Evolutionary conservation across 1,284 basidiomycete species (phyloP).

Genomic region (Boletus calvinii): DNA sequence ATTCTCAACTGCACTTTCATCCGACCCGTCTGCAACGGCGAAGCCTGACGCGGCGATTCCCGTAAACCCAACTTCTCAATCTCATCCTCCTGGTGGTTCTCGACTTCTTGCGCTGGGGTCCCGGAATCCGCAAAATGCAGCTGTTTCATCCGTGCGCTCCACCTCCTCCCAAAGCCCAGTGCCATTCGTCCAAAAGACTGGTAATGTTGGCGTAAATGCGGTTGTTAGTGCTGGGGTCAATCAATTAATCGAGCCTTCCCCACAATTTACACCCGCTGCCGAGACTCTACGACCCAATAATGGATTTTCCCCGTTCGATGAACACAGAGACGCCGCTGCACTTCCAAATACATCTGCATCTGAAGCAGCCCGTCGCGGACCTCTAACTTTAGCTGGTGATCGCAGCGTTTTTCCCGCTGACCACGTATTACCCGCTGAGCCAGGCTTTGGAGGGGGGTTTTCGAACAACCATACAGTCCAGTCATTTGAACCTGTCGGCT

Average conservation of each 20-base stretch:
- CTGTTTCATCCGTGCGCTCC: conserved; percentile 18
- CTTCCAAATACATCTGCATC: conserved; percentile 25
- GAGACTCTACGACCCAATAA: conserved; percentile 32
- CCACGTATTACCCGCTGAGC: conserved; percentile 23
- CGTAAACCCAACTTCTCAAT: conserved; percentile 32
- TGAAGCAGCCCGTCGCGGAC: conserved; percentile 39
- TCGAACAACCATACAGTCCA: conserved; percentile 23
- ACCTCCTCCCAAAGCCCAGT: conserved; percentile 23
- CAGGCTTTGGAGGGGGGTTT: conserved; percentile 18
- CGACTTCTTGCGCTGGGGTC: conserved; percentile 67
- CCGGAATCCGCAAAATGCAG: conserved; percentile 38
- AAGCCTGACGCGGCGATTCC: conserved; percentile 20
- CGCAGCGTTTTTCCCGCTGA: conserved; percentile 27
- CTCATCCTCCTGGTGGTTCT: conserved; percentile 68
- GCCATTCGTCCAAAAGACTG: conserved; percentile 27
- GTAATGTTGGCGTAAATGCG: conserved; percentile 22
- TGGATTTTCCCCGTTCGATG: conserved; percentile 61
- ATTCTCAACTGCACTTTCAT: conserved; percentile 33
- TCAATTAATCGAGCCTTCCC: conserved; percentile 23
- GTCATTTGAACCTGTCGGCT: conserved; percentile 33
- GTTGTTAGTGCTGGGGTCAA: conserved; percentile 18
- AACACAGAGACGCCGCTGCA: conserved; percentile 36
- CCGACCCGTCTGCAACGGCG: conserved; percentile 18
- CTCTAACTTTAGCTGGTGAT: conserved; percentile 21
- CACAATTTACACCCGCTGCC: conserved; percentile 19